Evolutionary conservation across 208 protist species (phyloP), one percentile per base, ranked within the genome.

Genomic region (Trichomonas gallinae): DNA sequence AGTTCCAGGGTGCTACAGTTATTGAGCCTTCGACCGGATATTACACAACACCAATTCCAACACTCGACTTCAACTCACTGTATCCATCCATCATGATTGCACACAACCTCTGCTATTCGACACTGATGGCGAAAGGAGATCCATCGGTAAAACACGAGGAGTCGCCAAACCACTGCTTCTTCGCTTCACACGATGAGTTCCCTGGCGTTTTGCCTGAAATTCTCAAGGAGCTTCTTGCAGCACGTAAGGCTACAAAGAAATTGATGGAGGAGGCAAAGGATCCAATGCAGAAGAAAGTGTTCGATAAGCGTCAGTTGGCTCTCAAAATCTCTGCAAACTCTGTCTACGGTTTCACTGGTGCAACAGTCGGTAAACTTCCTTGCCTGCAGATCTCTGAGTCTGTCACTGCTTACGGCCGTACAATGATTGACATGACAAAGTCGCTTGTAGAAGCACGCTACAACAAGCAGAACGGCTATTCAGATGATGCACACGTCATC

Each of bases 21-120:
- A 99, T 99, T 97, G 98, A 99, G n/a, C 96, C 96, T 10, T 72
- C 72, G 51, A 89, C 81, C 38, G 97, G 96, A 40, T 97, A 96
- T 89, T 97, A 97, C 91, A 72, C 34, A 34, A 96, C 83, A 1
- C 97, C 99, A 3, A 98, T 99, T 96, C 98, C 99, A 23, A 99
- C 99, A 26, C 98, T 99, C 0, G 99, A 99, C 98, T 99, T 99
- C 97, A 98, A 99, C 23, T 99, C 98, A 85, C 98, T 99, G 81
- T 99, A 99, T 98, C 99, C 99, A 6, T 99, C 99, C 96, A 99
- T 99, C 97, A 99, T 99, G 98, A 99, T 99, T 97, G 99, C 99
- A n/a, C 99, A 99, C 98, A 99, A 99, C 97, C 98, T 99, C 26
- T 99, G 99, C 97, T 99, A 99, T 97, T 98, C 98, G 0, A 99